Conservation (phyloP, 495 filamentous ascomycete species). For the Aspergillus egyptiacus region DNA sequence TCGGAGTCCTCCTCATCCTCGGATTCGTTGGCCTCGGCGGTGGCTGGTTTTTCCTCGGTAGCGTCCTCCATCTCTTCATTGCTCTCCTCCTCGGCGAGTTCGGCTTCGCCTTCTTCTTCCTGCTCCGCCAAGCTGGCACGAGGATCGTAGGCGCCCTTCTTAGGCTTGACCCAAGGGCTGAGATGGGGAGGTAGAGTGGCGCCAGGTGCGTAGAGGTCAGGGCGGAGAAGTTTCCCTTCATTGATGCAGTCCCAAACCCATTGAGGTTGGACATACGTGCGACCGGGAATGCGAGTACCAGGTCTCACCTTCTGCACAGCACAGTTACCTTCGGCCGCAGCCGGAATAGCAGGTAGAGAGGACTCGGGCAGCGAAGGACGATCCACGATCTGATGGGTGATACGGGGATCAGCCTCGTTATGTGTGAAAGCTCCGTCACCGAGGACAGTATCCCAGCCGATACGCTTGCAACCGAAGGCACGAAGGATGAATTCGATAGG, state of each 20-base stretch:
- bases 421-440: slow-evolving; percentile 90
- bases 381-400: slow-evolving; percentile 96
- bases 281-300: slow-evolving; percentile 68
- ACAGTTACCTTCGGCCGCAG: slow-evolving; percentile 52
- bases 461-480: slow-evolving; percentile 90
- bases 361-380: slow-evolving; percentile 66
- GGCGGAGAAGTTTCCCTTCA: slow-evolving; percentile 74
- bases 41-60: slow-evolving; percentile 15
- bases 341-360: slow-evolving; percentile 51
- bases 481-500: slow-evolving; percentile 91
- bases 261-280: slow-evolving; percentile 91
- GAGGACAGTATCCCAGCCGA: slow-evolving; percentile 85
- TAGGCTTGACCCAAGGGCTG: slow-evolving; percentile 89
- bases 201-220: slow-evolving; percentile 86
- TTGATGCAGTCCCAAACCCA: slow-evolving; percentile 98
- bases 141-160: slow-evolving; percentile 82
- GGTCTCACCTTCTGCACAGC: slow-evolving; percentile 39
- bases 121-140: slow-evolving; percentile 66
- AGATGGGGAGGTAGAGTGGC: slow-evolving; percentile 86
- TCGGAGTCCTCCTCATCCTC: slow-evolving; percentile 51
- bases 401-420: slow-evolving; percentile 75
- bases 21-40: slow-evolving; percentile 11
- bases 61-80: slow-evolving; percentile 41
- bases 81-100: slow-evolving; percentile 49
- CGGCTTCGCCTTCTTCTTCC: slow-evolving; percentile 77